Base-by-base conservation (phyloP, 371 early-diverging fungal genomes). In the Umbelopsis sp. region DNA sequence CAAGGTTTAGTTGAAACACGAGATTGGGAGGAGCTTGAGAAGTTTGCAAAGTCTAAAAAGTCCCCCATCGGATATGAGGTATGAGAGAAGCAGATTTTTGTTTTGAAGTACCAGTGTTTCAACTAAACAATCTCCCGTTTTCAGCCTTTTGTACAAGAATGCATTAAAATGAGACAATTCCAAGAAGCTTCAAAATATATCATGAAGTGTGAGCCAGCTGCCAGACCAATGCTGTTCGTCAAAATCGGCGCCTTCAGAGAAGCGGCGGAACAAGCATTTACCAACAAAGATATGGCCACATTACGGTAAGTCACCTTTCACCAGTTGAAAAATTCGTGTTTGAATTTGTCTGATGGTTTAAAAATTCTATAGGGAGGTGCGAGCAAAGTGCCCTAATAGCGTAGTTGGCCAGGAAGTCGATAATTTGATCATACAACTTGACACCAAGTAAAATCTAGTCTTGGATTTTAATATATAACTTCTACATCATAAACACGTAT, bases 1-100 rank as follows among this genome's bases (percentile, higher is more conserved):
- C 89, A 87, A 18, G 94, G 94, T 0, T 77, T 97, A n/a, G 95
- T 95, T 0, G 87, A 89, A 76, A 84, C 87, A 20, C 80, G 92
- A 35, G 94, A 96, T 70, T 97, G 94, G 95, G 93, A 92, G 11
- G 93, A 90, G 38, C 81, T 97, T 63, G 96, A 96, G 38, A 92
- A 92, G 62, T 71, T 94, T 18, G 83, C 94, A 14, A 89, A 88
- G 57, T 89, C 89, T 44, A 91, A 91, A 50, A 93, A 92, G 65
- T 90, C 94, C 16, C 94, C 94, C 0, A 93, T 94, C 67, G 95
- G 95, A 6, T 94, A 91, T 67, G 88, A 85, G 76, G 87, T 85
- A 82, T 37, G 12, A 18, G 65, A 53, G 22, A 29, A 29, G 29
- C 29, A 29, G 29, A 44, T 51, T 29, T 63, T 44, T 6, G 20